Evolutionary conservation across 192 early-diverging fungal genomes (phyloP).

Genomic region (Podila minutissima): DNA sequence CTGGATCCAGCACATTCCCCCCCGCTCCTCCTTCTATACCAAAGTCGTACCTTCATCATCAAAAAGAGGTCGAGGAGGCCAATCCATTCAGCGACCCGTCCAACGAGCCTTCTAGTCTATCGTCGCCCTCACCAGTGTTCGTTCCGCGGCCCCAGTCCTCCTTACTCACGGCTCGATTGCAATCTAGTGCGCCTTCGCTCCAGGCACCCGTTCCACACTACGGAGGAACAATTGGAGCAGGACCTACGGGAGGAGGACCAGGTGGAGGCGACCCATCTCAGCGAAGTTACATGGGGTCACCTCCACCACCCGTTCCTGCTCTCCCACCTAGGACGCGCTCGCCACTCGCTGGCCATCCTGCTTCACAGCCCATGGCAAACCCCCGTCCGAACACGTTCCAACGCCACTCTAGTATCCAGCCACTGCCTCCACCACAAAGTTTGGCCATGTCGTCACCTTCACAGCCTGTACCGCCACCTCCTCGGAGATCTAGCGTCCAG

Average conservation of each 20-base stretch:
- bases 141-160: constrained; percentile 25
- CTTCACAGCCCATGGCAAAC: constrained; percentile 13
- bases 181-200: constrained; percentile 20
- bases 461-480: constrained; percentile 44
- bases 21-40: constrained; percentile 10
- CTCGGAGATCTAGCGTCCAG: constrained; percentile 38
- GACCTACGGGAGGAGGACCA: not conserved
- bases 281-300: constrained; percentile 11
- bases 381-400: constrained; percentile 16
- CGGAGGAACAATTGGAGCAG: not conserved
- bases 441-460: constrained; percentile 29
- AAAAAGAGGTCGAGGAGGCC: not conserved
- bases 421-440: constrained; percentile 21
- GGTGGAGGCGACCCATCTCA: constrained; percentile 4
- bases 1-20: constrained; percentile 26
- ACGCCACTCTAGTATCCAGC: constrained; percentile 25
- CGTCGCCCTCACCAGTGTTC: constrained; percentile 6
- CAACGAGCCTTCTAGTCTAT: constrained; percentile 8
- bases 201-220: constrained; percentile 38
- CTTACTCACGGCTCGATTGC: constrained; percentile 35
- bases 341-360: constrained; percentile 23
- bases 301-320: constrained; percentile 22
- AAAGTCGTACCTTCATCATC: not conserved
- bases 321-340: constrained; percentile 45
- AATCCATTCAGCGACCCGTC: constrained; percentile 38